Base-by-base conservation (phyloP, 2,329 filamentous ascomycete species). In the Exophiala sideris region DNA sequence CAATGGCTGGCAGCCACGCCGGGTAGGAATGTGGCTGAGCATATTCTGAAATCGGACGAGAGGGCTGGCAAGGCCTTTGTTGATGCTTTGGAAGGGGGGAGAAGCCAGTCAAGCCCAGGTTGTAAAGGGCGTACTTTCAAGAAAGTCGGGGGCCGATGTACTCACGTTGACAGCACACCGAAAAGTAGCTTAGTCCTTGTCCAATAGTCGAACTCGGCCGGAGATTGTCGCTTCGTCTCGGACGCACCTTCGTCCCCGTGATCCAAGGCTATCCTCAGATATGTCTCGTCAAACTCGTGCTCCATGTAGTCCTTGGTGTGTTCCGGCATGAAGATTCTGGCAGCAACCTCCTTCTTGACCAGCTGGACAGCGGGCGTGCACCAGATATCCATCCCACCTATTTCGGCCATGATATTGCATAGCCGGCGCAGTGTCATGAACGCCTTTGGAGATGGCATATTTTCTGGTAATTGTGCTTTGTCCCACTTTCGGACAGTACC, bases 1-100 rank as follows among this genome's bases (percentile, higher is more conserved):
- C 85, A 88, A 67, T 89, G 85, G 85, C 73, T 89, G 36, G 85
- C 84, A 1, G 70, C 87, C 47, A 87, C 85, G 0, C 85, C 85
- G 0, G 72, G 79, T 0, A 79, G 83, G 45, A 76, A 86, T 47
- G 83, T 86, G 12, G 79, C 82, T 0, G 76, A 81, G 14, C 35
- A 38, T 38, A 38, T 38, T 38, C 35, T 38, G 35, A 12, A 38
- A 4, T 12, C 35, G 5, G 35, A 38, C 11, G 35, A 38, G 35
- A 38, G 35, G 14, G 35, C 35, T 12, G 35, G 35, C 14, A 38
- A 38, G 14, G 35, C 35, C 5, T 38, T 38, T 16, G 35, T 38
- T 5, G 11, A 38, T 12, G 35, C 35, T 12, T 38, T 38, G 35
- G 35, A 38, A 11, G 35, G 5, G 16, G 18, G 39, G 2, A 41